Base-by-base conservation (phyloP, 768 basidiomycete genomes). In the Leccinellum rugosiceps region DNA sequence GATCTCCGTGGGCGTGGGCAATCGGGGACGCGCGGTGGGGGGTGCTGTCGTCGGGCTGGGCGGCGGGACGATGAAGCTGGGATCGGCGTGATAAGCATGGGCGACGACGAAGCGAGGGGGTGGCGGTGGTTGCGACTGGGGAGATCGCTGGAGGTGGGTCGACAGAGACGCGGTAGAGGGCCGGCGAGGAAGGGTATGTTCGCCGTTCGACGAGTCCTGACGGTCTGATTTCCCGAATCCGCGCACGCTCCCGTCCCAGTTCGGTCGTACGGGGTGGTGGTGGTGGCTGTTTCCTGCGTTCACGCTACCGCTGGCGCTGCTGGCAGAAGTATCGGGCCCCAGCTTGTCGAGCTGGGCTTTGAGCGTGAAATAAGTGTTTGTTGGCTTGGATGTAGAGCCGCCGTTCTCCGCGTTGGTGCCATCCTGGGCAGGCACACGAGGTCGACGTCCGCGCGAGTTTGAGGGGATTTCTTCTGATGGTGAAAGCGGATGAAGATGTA, bases 401-500 rank as follows among this genome's bases (percentile, higher is more conserved):
- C 21, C 10, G 21, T 63, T 53, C 31, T 61, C 63, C 10, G 65
- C 41, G 7, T 73, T 69, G 41, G 61, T 30, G 17, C 35, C 47
- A 21, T 77, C 78, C 45, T 67, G 74, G 19, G 62, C 52, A 56
- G 63, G 66, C 50, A 72, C 70, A 51, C 84, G 82, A 58, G 68
- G 75, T 46, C 81, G 76, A 52, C 86, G 80, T 25, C 79, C 77
- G 64, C 76, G 72, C 9, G 78, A 67, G 2, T 63, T 31, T 2
- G 60, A 55, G 17, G 77, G 69, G 25, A 63, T 62, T 31, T 85
- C 82, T 31, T 88, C 87, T 8, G 77, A 46, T 13, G 45, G 77
- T 4, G 81, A 83, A 23, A 92, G 81, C 35, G 90, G 90, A 65
- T 92, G 90, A 0, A 83, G 83, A 58, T 91, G 76, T 21, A 87